A percentile compares a stretch with the other conserved stretches of the same genome.
Evolutionary conservation across 2,329 filamentous ascomycete genomes (phyloP).

Genomic region (Fusarium pseudoanthophilum): DNA sequence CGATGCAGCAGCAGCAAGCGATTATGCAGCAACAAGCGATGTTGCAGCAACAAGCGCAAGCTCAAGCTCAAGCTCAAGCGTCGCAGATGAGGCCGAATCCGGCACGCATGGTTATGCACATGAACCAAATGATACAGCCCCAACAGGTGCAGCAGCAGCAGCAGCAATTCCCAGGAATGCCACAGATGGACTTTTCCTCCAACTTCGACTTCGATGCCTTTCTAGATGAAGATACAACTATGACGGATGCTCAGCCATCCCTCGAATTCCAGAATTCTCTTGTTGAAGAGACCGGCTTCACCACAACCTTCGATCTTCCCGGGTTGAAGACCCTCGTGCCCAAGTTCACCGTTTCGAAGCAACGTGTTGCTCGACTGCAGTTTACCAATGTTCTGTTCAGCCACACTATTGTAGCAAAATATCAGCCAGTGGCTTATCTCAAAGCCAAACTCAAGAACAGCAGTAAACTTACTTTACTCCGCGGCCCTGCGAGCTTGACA

Average conservation of each 20-base stretch:
- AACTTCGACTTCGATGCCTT: constrained; percentile 36
- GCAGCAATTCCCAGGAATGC: not conserved
- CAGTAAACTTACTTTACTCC: constrained; percentile 65
- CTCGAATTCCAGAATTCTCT: constrained; percentile 58
- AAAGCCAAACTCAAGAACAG: constrained; percentile 66
- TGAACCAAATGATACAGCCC: not conserved
- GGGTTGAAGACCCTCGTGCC: constrained; percentile 66
- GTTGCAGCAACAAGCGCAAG: not conserved
- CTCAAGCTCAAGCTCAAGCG: not conserved
- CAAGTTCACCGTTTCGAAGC: constrained; percentile 62
- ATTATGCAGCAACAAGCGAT: not conserved
- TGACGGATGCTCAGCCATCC: constrained; percentile 45
- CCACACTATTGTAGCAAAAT: constrained; percentile 70
- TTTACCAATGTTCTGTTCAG: constrained; percentile 64
- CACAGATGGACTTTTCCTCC: not conserved
- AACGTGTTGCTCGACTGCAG: constrained; percentile 67
- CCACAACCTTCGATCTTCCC: constrained; percentile 70
- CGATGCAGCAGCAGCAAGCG: not conserved
- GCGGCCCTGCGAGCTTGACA: constrained; percentile 66
- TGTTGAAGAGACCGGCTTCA: constrained; percentile 69
- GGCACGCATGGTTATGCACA: no score
- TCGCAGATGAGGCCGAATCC: not conserved
- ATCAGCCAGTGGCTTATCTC: constrained; percentile 68
- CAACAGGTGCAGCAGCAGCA: not conserved
- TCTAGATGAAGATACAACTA: constrained; percentile 46